Percentiles rank a stretch among this genome's conserved stretches.
These are phyloP conservation scores for Wallacemonas sp. DNA, from an alignment of 208 protist genomes.

Conservation along the genomic window DNA sequence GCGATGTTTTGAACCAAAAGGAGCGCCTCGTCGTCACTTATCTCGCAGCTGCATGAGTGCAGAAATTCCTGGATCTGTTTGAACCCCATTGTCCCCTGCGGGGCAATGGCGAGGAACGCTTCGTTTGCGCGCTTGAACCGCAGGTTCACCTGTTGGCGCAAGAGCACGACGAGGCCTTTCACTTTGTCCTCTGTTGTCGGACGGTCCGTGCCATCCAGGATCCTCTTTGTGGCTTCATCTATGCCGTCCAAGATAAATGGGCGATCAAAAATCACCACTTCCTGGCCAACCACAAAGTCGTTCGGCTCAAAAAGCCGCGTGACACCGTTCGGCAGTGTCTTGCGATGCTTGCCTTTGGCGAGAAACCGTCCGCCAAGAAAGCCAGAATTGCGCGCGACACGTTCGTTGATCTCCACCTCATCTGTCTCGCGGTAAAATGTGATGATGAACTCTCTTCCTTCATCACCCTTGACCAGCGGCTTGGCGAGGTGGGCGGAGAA, in stretches of 20 bases:
- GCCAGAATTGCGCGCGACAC: constrained; percentile 78
- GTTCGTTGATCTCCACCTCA: constrained; percentile 87
- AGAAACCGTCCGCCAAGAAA: constrained; percentile 91
- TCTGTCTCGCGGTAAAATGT: constrained; percentile 88
- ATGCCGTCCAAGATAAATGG: constrained; percentile 74
- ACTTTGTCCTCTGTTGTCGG: constrained; percentile 54
- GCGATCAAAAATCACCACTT: constrained; percentile 67
- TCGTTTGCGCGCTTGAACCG: constrained; percentile 74
- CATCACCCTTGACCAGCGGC: constrained; percentile 67
- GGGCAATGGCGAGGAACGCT: constrained; percentile 71
- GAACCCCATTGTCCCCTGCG: constrained; percentile 75
- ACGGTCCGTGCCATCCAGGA: constrained; percentile 68
- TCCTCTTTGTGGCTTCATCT: constrained; percentile 64
- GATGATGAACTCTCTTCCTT: constrained; percentile 82
- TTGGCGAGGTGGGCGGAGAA: constrained; percentile 70
- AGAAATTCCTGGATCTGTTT: constrained; percentile 82
- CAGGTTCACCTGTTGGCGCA: constrained; percentile 82
- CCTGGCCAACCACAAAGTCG: constrained; percentile 79
- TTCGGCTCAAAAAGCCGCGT: constrained; percentile 53
- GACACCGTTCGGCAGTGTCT: constrained; percentile 59
- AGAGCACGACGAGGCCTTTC: constrained; percentile 62
- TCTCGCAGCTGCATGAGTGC: constrained; percentile 74
- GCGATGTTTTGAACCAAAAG: constrained; percentile 75
- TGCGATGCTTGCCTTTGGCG: constrained; percentile 66
- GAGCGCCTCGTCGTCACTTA: constrained; percentile 81